Percentiles rank a stretch among this genome's conserved stretches.
Evolutionary conservation across 768 basidiomycete species (phyloP).

Genomic region (Hygrophoropsis aurantiaca): DNA sequence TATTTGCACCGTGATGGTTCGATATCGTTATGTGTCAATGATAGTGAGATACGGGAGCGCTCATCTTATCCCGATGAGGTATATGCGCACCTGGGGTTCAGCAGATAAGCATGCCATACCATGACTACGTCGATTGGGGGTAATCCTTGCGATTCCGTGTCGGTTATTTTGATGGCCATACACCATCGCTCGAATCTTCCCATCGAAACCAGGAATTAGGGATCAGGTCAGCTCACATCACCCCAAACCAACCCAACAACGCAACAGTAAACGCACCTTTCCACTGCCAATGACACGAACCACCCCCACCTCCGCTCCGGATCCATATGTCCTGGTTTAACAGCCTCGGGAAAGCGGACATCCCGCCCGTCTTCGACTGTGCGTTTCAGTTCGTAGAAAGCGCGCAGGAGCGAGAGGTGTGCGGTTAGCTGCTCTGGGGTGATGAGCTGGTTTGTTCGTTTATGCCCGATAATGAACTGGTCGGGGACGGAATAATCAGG

Average conservation of each 20-base stretch:
- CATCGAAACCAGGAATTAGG: too few relatives aligned
- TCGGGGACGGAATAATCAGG: constrained; percentile 13
- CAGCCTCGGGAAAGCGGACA: constrained; percentile 8
- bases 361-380: constrained; percentile 18
- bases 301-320: constrained; percentile 35
- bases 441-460: constrained; percentile 13
- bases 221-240: too few relatives aligned
- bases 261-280: constrained; percentile 22
- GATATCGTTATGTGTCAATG: too few relatives aligned
- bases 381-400: constrained; percentile 22
- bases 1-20: not conserved
- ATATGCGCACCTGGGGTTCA: constrained; percentile 34
- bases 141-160: constrained; percentile 8
- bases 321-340: constrained; percentile 15
- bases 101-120: constrained; percentile 41
- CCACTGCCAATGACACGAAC: constrained; percentile 39
- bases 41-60: too few relatives aligned
- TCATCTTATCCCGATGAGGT: not conserved
- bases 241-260: not conserved
- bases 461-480: constrained; percentile 11
- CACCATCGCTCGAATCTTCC: constrained; percentile 37
- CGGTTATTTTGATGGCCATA: constrained; percentile 1
- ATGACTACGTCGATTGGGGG: constrained; percentile 40
- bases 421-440: constrained; percentile 24
- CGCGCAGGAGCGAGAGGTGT: constrained; percentile 28